Base-by-base conservation (phyloP, 192 early-diverging fungal species). In the Coemansia guatemalensis region DNA sequence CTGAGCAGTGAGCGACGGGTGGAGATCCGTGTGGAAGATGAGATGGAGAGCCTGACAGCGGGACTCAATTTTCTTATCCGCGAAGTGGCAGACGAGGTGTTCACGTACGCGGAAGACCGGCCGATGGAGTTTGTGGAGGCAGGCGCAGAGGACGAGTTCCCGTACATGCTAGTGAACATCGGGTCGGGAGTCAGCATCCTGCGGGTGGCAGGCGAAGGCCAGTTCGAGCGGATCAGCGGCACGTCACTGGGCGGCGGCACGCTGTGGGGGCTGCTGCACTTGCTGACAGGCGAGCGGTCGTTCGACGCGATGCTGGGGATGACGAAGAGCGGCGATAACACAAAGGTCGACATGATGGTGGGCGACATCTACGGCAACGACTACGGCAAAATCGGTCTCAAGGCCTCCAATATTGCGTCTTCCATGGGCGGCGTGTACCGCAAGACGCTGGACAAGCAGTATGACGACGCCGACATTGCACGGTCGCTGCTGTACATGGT, bases 381-480 rank as follows among this genome's bases (percentile, higher is more conserved):
- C 72, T 97, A 99, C 75, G 84, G 83, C 41, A 94, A 92, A 68
- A 89, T 97, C 59, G 97, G 97, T 0, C 87, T 99, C 25, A 96
- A 97, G 68, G 86, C 90, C 1, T 88, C 95, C 7, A 92, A 92
- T 22, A 97, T 97, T 57, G 97, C 97, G 8, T 92, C 93, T 8
- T 93, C 92, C 8, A 94, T 97, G 89, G 97, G 90, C 18, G 96
- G 96, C 65, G 95, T 97, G 49, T 96, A 95, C 78, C 94, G 94
- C 79, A 90, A 90, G 61, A 79, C 85, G 24, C 85, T 90, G 9
- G 84, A 85, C 48, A 81, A 70, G 23, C 81, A 83, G 54, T 90
- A 93, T 68, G 82, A 75, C 29, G 83, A 87, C 44, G 85, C 88
- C 39, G 97, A 99, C 66, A 91, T 99, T 60, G 88, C 93, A 5